Base-by-base conservation (phyloP, 1,139 yeast genomes). In the Diutina pseudorugosa region DNA sequence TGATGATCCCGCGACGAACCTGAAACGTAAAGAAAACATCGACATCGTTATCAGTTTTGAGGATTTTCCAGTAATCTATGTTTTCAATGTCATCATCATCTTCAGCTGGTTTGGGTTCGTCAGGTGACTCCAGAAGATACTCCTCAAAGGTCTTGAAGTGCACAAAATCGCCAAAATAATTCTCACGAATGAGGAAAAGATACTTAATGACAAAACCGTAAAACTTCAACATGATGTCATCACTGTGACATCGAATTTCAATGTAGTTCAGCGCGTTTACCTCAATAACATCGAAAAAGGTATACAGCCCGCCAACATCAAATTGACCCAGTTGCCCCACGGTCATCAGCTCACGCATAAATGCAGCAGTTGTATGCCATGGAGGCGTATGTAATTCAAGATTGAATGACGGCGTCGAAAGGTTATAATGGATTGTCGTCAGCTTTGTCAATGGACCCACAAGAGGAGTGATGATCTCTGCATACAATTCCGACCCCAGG, bases 101-200 rank as follows among this genome's bases (percentile, higher is more conserved):
- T 7, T 25, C 41, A 23, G 43, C 43, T 1, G 52, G 20, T 20
- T 33, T 20, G 21, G 41, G 33, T 18, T 21, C 43, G 12, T 30
- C 41, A 6, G 41, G 18, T 14, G 33, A 36, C 14, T 43, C 51
- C n/a, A 25, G 25, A 21, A 78, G 72, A 58, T 82, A 89, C 64
- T 93, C 98, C 58, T 89, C 94, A 53, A 88, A 76, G 0, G 98
- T 93, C 59, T 79, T 82, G 63, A 91, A 93, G 59, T 84, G 90
- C n/a, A 80, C 75, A 56, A 77, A 75, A 52, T 88, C 95, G 4
- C 98, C 98, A 66, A 93, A 86, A 63, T 91, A 91, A 61, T 93
- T 93, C 61, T 87, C 96, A 50, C 86, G 77, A 51, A 93, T 73
- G n/a, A 81, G 77, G 71, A 90, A 79, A 44, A 91, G 69, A 62